Evolutionary conservation across 306 rosid species (phyloP).

Genomic region (Ormosia semicastrata): DNA sequence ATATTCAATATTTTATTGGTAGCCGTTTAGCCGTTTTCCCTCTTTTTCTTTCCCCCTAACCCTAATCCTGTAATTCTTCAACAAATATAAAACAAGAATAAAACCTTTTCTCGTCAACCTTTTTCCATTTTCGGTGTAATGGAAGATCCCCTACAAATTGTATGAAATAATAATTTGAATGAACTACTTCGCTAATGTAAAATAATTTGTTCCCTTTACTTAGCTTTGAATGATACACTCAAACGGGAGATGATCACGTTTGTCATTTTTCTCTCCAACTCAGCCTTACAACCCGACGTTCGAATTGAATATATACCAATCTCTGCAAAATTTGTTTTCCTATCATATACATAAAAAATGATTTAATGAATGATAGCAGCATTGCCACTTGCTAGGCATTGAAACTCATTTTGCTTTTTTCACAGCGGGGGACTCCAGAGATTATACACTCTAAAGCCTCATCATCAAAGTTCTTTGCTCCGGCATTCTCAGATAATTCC

Average conservation of each 20-base stretch:
- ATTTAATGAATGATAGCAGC: constrained; percentile 11
- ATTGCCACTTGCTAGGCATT: neutral
- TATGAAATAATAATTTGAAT: neutral
- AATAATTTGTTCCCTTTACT: neutral
- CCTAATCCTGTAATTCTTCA: too few relatives aligned
- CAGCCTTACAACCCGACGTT: neutral
- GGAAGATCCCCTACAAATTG: neutral
- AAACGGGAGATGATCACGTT: neutral
- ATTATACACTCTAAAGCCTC: neutral
- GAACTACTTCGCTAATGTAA: neutral
- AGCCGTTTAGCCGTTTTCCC: too few relatives aligned
- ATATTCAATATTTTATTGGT: too few relatives aligned
- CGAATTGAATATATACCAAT: constrained; percentile 15
- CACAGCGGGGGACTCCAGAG: neutral
- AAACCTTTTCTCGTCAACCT: neutral
- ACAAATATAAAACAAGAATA: neutral
- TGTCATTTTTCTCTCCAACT: neutral
- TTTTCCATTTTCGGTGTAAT: neutral
- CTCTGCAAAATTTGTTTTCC: constrained; percentile 1
- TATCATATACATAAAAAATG: neutral
- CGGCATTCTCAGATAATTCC: neutral
- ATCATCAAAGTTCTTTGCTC: neutral
- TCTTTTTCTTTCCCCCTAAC: too few relatives aligned
- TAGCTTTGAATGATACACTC: neutral
- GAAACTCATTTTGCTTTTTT: neutral